These are phyloP conservation scores for Apophysomyces elegans DNA, from an alignment of 371 early-diverging fungal species.

Conservation along the genomic window DNA sequence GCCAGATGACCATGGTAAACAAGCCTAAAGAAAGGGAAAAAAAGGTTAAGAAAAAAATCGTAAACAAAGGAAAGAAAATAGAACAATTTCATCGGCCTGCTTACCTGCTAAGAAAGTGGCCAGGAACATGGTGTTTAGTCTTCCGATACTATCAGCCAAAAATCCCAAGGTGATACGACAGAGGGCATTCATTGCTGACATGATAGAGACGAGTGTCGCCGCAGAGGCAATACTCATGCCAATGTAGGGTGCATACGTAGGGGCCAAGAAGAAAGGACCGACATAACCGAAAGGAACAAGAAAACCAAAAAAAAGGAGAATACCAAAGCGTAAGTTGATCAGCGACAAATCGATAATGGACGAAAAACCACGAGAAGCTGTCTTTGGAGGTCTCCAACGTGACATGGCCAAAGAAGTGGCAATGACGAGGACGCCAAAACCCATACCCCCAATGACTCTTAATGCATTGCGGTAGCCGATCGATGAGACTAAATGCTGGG, in stretches of 20 bases:
- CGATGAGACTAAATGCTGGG: conserved; percentile 48
- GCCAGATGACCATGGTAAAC: conserved; percentile 67
- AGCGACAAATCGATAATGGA: conserved; percentile 9
- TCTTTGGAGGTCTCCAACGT: conserved; percentile 37
- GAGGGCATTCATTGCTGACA: conserved; percentile 25
- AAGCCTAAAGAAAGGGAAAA: conserved; percentile 22
- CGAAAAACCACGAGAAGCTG: not conserved
- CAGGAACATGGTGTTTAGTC: conserved; percentile 28
- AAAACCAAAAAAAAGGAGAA: conserved; percentile 13
- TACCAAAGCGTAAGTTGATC: not conserved
- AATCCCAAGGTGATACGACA: conserved; percentile 22
- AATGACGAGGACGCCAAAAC: conserved; percentile 40
- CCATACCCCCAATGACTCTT: conserved; percentile 43
- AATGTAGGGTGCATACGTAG: conserved; percentile 18
- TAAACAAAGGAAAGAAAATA: too few relatives aligned
- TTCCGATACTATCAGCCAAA: conserved; percentile 20
- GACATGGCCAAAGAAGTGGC: conserved; percentile 40
- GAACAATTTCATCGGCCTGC: conserved; percentile 1
- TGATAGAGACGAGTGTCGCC: conserved; percentile 22
- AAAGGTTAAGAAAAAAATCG: too few relatives aligned
- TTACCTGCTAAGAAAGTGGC: conserved; percentile 47
- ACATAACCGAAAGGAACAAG: not conserved
- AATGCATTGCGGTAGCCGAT: conserved; percentile 63
- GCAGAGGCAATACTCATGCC: conserved; percentile 10
- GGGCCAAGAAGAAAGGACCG: conserved; percentile 24